Evolutionary conservation across 192 early-diverging fungal species (phyloP), one percentile per base, ranked within the genome.

Genomic region (Backusella luteola): DNA sequence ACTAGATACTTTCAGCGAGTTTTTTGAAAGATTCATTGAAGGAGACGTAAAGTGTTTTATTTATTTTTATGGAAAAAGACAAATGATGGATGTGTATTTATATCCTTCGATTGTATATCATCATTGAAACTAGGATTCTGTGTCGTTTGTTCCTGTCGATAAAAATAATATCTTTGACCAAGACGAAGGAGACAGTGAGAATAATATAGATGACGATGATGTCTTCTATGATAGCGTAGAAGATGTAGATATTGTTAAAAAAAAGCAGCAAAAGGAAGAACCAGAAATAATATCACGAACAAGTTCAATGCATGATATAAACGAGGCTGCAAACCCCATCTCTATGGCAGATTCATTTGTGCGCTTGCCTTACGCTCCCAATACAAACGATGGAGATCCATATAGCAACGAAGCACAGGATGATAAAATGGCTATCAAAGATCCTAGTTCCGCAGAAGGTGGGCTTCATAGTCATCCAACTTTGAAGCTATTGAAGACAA

Each of bases 301-400:
- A 12, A 78, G 83, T 23, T 78, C 76, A 4, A 32, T 83, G 41
- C 46, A 78, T 17, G 77, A 84, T 26, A 67, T 73, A 11, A 71
- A 75, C 1, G 85, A 82, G 11, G 68, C 73, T 12, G 76, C 66
- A 4, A 76, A 77, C 66, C 53, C 80, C 8, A 72, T 75, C 41
- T 79, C 83, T 0, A 70, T 89, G 80, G 70, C 79, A 34, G 88
- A 89, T 44, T 87, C 87, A 32, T 89, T 84, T 77, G 83, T 88
- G 6, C 80, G 85, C 34, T 81, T 88, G 56, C 85, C 85, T 76
- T 86, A 86, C 52, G 81, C 85, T 17, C 73, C 85, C 1, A 88
- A 84, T 74, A 71, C 81, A 11, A 85, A 85, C 35, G 56, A 63
- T 63, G 83, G 80, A 6, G 81, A 79, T 32, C 67, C 67, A 34